These are phyloP conservation scores for Wickerhamiella azymoides DNA, from an alignment of 805 yeast genomes.

Conservation along the genomic window DNA sequence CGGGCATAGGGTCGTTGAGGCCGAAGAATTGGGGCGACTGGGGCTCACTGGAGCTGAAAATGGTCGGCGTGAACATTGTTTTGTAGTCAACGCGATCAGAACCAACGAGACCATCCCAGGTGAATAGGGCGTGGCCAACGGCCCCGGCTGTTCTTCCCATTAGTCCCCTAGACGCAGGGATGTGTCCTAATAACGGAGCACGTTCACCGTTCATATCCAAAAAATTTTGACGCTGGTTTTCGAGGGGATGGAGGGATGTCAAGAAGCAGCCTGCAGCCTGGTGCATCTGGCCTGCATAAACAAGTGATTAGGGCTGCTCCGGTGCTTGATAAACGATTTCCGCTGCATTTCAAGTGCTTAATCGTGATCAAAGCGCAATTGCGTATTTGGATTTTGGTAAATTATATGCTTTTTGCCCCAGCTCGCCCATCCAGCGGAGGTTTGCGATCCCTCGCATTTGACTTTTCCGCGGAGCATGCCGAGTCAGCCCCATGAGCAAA, in stretches of 20 bases:
- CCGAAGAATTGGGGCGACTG: conserved; percentile 42
- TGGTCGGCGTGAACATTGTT: conserved; percentile 64
- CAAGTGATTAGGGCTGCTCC: background rate
- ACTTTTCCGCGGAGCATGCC: conserved; percentile 2
- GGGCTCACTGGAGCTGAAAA: conserved; percentile 37
- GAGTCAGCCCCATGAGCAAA: background rate
- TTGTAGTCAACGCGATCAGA: conserved; percentile 55
- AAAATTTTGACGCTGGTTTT: background rate
- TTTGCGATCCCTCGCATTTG: conserved; percentile 2
- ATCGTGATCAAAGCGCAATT: background rate
- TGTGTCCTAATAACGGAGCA: background rate
- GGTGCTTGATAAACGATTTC: background rate
- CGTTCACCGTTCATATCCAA: background rate
- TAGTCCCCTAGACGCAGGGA: background rate
- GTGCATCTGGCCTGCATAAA: background rate
- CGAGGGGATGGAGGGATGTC: background rate
- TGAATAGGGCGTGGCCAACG: conserved; percentile 31
- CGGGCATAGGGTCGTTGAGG: conserved; percentile 61
- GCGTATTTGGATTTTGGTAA: too few relatives aligned
- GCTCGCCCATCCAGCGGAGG: background rate
- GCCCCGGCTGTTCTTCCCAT: background rate
- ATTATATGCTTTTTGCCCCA: too few relatives aligned
- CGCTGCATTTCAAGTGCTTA: background rate
- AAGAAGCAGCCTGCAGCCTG: background rate
- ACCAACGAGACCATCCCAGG: conserved; percentile 66